Base-by-base conservation (phyloP, 495 filamentous ascomycete species). In the Penicillium angulare region DNA sequence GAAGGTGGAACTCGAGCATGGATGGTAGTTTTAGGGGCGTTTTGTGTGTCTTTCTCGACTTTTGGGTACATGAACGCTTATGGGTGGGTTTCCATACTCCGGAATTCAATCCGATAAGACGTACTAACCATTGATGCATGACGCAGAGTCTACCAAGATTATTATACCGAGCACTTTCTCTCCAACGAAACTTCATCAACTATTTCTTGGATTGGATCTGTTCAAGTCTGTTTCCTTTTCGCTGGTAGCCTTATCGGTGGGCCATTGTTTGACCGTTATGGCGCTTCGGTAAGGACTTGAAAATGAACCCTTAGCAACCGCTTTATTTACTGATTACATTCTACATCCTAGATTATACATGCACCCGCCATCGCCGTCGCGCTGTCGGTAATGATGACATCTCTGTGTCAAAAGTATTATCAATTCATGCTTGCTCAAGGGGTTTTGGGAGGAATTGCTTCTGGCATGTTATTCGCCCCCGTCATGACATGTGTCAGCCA, bases 11-110 rank as follows among this genome's bases (percentile, higher is more conserved):
- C 21, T 27, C 57, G 66, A 39, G 80, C 79, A 5, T 84, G 80
- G 80, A 71, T 81, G 15, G 80, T 81, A 0, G 76, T 83, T 8
- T 48, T 78, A 8, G 79, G 78, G 8, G 76, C 78, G 21, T 84
- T 80, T 61, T 78, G 71, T 59, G 70, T 74, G 47, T 79, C 81
- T 65, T 57, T 76, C 17, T 74, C 70, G 18, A 72, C 80, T 27
- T 82, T 79, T 54, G 52, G 56, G 16, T 55, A 53, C 34, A 35
- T 60, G 43, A 55, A 56, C 31, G 53, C 50, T n/a, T 54, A 29
- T 51, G 55, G 51, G 50, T 59, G 40, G 31, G 46, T 33, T 22
- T n/a, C 17, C 12, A 42, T 8, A 42, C 21, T 26, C 12, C 39
- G 20, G 9, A 13, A 27, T 16, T 13, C 18, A 10, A 41, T 23